Evolutionary conservation across 306 rosid genomes (phyloP).

Genomic region (Rosa lucieae): DNA sequence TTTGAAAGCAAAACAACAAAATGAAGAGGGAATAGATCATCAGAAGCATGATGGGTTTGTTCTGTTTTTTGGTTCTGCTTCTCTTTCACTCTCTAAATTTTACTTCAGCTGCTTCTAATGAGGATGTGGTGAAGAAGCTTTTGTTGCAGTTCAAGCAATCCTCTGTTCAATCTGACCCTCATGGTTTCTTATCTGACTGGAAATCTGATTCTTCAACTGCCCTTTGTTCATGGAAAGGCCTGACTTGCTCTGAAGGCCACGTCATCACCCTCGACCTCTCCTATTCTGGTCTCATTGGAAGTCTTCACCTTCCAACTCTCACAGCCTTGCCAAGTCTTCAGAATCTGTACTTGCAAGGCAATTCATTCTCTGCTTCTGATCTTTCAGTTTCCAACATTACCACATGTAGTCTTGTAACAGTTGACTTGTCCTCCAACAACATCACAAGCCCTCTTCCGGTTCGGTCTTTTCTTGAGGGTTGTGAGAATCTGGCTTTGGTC

Average conservation of each 20-base stretch:
- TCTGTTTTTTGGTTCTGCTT: slow-evolving; percentile 23
- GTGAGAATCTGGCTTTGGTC: slow-evolving; percentile 33
- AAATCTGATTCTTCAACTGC: slow-evolving; percentile 19
- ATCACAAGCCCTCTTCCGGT: slow-evolving; percentile 36
- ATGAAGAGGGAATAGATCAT: slow-evolving; percentile 10
- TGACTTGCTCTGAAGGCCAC: slow-evolving; percentile 43
- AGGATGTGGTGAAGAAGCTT: slow-evolving; percentile 17
- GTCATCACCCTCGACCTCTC: slow-evolving; percentile 49
- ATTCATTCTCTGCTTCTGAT: slow-evolving; percentile 44
- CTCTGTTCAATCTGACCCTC: slow-evolving; percentile 52
- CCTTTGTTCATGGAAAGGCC: slow-evolving; percentile 50
- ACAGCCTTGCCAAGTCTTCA: slow-evolving; percentile 44
- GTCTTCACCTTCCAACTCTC: slow-evolving; percentile 42
- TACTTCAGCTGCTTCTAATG: slow-evolving; percentile 19
- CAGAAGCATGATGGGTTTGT: slow-evolving; percentile 19
- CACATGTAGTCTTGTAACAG: slow-evolving; percentile 38
- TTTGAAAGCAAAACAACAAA: not conserved
- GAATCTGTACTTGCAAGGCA: slow-evolving; percentile 36
- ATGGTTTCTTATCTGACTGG: slow-evolving; percentile 50
- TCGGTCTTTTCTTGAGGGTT: slow-evolving; percentile 22
- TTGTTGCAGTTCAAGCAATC: slow-evolving; percentile 45
- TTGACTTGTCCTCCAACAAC: slow-evolving; percentile 65
- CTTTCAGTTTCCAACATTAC: slow-evolving; percentile 17
- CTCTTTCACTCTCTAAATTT: slow-evolving; percentile 12
- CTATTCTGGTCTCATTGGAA: slow-evolving; percentile 50